Percentiles rank a stretch among this genome's conserved stretches.
Conservation (phyloP, 1,284 basidiomycete genomes). For the Leccinum holopus region DNA sequence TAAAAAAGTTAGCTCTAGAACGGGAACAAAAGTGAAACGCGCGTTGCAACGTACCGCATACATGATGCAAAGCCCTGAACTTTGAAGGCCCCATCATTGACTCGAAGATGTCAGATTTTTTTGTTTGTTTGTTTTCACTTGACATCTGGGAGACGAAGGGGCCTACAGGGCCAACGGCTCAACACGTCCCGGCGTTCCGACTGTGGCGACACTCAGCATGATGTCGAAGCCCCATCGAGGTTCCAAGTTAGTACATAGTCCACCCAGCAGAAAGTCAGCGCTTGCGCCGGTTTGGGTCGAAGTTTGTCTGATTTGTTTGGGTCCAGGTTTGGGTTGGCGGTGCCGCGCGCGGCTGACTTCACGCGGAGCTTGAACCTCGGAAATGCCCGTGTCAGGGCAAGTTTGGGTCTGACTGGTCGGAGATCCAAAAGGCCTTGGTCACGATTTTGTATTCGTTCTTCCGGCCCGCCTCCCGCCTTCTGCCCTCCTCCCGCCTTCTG, state of each 20-base stretch:
- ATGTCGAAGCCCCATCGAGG: background rate
- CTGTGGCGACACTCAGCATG: background rate
- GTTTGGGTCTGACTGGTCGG: too few species aligned
- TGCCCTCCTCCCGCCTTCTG: too few species aligned
- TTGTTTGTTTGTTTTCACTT: background rate
- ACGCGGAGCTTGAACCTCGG: too few species aligned
- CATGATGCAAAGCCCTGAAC: background rate
- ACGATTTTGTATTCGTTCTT: too few species aligned
- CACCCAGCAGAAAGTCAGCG: background rate
- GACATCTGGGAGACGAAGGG: background rate
- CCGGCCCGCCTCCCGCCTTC: too few species aligned
- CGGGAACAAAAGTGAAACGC: background rate
- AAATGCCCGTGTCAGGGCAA: too few species aligned
- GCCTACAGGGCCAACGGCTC: background rate
- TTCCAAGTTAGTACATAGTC: background rate
- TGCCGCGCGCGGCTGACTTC: too few species aligned
- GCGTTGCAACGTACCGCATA: background rate
- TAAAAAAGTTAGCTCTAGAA: background rate
- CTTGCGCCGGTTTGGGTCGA: too few species aligned
- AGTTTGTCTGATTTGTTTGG: too few species aligned
- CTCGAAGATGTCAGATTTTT: background rate
- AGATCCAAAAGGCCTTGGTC: too few species aligned
- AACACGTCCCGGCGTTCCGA: background rate
- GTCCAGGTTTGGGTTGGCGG: too few species aligned
- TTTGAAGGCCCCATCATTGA: background rate